Base-by-base conservation (phyloP, 164 flowering plant genomes). In the Protea cynaroides region DNA sequence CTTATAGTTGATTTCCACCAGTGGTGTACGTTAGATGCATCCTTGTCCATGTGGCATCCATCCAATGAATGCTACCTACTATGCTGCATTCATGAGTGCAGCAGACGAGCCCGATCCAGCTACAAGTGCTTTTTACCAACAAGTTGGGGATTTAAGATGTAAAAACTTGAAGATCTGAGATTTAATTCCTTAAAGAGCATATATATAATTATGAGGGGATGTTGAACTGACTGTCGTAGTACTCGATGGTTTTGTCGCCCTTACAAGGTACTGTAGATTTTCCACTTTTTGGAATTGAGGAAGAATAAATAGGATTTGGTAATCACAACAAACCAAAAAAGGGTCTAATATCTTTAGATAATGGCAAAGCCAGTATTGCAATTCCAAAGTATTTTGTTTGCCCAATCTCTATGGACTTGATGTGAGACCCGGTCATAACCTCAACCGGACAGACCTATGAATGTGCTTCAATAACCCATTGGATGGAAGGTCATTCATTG, bases 381-480 rank as follows among this genome's bases (percentile, higher is more conserved):
- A 61, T 88, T 29, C 97, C 96, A 0, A 80, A 78, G 72, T 97
- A 94, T 56, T 94, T 91, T 64, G 79, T 85, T 65, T 92, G 96
- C 67, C 94, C 99, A 0, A 88, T 94, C 34, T 75, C 97, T 0
- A 63, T 92, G 67, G 99, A 94, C 68, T 68, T 95, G 87, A 92
- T 94, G 99, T 75, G 65, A 46, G 97, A 94, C 65, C 97, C 99
- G 0, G 97, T 95, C 60, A 83, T 86, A 7, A 66, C 87, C 8
- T 83, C 87, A 0, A 92, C 97, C 0, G 99, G 99, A 15, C 99
- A 95, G 81, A 92, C 97, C 0, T 94, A 87, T 63, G 98, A 94
- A 67, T 85, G 96, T 18, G 36, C 72, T 38, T 87, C 92, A 0
- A 93, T 93, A 25, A 1, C 80, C 0, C 78, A 87, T 56, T 94